Evolutionary conservation across 495 filamentous ascomycete genomes (phyloP).

Genomic region (Xylona heveae): DNA sequence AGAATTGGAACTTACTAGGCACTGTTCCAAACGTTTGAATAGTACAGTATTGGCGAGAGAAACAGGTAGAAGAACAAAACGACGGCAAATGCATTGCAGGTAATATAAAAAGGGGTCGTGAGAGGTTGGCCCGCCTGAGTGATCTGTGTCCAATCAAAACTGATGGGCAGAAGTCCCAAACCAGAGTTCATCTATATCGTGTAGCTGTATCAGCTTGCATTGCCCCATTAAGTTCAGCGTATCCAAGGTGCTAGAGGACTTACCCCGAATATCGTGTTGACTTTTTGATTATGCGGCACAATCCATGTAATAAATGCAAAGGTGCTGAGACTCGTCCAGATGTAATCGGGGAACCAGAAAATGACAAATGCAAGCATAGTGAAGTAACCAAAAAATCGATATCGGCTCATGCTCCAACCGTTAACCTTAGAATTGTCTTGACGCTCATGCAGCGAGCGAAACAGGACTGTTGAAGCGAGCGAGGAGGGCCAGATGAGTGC

Average conservation of each 20-base stretch:
- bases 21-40: not conserved
- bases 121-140: not conserved
- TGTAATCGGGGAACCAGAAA: not conserved
- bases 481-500: not conserved
- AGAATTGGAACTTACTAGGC: too few relatives aligned
- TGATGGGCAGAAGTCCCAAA: not conserved
- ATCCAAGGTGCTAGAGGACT: slow-evolving; percentile 24
- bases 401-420: not conserved
- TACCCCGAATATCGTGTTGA: slow-evolving; percentile 8
- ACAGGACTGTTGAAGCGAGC: not conserved
- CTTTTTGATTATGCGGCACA: slow-evolving; percentile 21
- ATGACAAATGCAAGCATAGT: not conserved
- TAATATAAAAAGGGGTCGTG: not conserved
- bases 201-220: too few relatives aligned
- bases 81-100: not conserved
- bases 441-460: not conserved
- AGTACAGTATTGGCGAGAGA: not conserved
- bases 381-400: not conserved
- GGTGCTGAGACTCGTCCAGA: not conserved
- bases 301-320: slow-evolving; percentile 3
- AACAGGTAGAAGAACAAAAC: not conserved
- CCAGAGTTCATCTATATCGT: too few relatives aligned
- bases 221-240: too few relatives aligned
- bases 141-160: not conserved
- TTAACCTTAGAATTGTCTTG: not conserved